These are phyloP conservation scores for Kwoniella heveanensis DNA, from an alignment of 768 basidiomycete genomes.

Conservation along the genomic window DNA sequence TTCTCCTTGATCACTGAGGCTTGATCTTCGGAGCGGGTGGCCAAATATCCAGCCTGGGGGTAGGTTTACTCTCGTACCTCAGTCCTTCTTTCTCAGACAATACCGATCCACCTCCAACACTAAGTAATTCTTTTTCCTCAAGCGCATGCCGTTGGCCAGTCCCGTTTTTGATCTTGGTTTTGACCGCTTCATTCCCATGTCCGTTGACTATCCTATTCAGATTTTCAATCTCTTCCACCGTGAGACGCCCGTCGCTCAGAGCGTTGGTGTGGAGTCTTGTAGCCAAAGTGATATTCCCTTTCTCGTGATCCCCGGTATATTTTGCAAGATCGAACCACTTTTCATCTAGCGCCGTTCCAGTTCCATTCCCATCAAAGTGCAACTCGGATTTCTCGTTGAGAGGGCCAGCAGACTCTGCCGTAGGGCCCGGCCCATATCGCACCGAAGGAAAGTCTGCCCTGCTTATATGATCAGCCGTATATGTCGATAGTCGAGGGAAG, in stretches of 20 bases:
- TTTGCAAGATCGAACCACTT: background rate
- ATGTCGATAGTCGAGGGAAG: background rate
- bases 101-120: background rate
- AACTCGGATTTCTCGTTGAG: background rate
- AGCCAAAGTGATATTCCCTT: background rate
- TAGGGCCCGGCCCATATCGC: background rate
- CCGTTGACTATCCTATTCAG: background rate
- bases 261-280: background rate
- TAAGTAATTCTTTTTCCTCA: no score
- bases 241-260: background rate
- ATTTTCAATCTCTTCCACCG: background rate
- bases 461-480: background rate
- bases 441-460: background rate
- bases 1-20: background rate
- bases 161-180: no score
- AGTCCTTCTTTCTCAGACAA: background rate
- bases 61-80: constrained; percentile 3
- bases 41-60: background rate
- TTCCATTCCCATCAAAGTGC: no score
- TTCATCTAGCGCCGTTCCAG: background rate
- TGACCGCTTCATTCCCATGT: background rate
- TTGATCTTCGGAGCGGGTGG: background rate
- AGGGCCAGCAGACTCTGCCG: no score
- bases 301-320: background rate
- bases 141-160: no score